Evolutionary conservation across 805 yeast species (phyloP).

Genomic region (Jamesozyma gamospora): DNA sequence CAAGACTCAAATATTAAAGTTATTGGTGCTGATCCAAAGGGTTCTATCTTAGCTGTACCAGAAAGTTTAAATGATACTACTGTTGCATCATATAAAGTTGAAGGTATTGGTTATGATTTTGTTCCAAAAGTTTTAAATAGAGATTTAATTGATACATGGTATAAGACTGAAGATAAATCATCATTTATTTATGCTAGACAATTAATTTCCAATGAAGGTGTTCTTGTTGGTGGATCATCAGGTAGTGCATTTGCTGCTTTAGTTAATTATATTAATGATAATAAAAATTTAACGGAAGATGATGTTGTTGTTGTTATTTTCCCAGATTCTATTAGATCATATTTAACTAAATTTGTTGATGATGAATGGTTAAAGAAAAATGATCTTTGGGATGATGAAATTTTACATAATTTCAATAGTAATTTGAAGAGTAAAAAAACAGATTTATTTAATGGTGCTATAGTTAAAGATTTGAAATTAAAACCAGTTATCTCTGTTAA

Average conservation of each 20-base stretch:
- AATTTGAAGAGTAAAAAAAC: slow-evolving; percentile 21
- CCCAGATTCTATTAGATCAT: slow-evolving; percentile 83
- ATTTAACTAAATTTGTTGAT: slow-evolving; percentile 77
- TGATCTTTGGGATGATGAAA: slow-evolving; percentile 53
- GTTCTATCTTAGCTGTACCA: slow-evolving; percentile 76
- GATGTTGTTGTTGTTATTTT: slow-evolving; percentile 70
- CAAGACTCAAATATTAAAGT: slow-evolving; percentile 51
- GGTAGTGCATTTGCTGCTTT: slow-evolving; percentile 80
- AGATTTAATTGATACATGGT: slow-evolving; percentile 61
- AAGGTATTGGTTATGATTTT: slow-evolving; percentile 87
- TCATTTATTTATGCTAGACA: slow-evolving; percentile 74
- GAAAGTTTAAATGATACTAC: slow-evolving; percentile 53
- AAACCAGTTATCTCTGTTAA: slow-evolving; percentile 74
- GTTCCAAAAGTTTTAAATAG: slow-evolving; percentile 73
- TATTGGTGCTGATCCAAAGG: slow-evolving; percentile 79
- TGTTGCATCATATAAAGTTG: slow-evolving; percentile 59
- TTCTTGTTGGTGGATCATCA: slow-evolving; percentile 81
- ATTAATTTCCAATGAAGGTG: slow-evolving; percentile 75
- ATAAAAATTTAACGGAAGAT: slow-evolving; percentile 52
- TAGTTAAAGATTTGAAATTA: slow-evolving; percentile 59
- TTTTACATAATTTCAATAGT: slow-evolving; percentile 28
- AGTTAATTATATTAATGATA: slow-evolving; percentile 53
- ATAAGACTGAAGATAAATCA: slow-evolving; percentile 76
- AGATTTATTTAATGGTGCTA: slow-evolving; percentile 42
- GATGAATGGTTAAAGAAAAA: slow-evolving; percentile 84